Percentiles rank a stretch among this genome's conserved stretches.
These are phyloP conservation scores for Polyplosphaeria fusca DNA, from an alignment of 495 filamentous ascomycete species.

Conservation along the genomic window DNA sequence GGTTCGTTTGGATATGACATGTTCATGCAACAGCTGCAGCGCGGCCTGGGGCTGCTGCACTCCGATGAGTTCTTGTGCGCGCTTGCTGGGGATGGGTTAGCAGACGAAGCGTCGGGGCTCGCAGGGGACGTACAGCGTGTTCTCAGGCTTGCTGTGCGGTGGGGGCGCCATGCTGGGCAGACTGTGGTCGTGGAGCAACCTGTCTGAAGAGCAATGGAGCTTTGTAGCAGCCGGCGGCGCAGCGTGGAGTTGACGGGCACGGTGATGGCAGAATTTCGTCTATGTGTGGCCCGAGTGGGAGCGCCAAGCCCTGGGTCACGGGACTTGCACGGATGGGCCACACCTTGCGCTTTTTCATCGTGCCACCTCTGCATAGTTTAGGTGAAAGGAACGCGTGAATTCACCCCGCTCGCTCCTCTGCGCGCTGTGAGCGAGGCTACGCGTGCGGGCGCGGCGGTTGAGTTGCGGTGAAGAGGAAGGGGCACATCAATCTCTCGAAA, in stretches of 20 bases:
- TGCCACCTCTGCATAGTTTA: too few species aligned
- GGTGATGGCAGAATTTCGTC: too few species aligned
- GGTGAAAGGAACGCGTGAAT: too few species aligned
- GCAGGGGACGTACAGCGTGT: slow-evolving; percentile 77
- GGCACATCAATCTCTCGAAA: not conserved
- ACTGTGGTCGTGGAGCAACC: slow-evolving; percentile 29
- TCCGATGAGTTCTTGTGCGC: slow-evolving; percentile 96
- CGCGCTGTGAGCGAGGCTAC: too few species aligned
- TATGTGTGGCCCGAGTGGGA: too few species aligned
- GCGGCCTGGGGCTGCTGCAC: slow-evolving; percentile 91
- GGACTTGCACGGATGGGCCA: too few species aligned
- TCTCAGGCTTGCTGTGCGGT: slow-evolving; percentile 95
- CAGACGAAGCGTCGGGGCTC: slow-evolving; percentile 25
- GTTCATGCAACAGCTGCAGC: slow-evolving; percentile 92
- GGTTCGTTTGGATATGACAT: slow-evolving; percentile 95
- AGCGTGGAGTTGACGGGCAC: slow-evolving; percentile 7
- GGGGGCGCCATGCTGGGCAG: slow-evolving; percentile 83
- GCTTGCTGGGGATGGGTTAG: slow-evolving; percentile 46
- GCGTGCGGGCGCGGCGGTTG: too few species aligned
- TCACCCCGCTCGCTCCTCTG: too few species aligned
- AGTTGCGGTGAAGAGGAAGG: too few species aligned
- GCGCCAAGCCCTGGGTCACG: too few species aligned
- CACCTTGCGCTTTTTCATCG: too few species aligned
- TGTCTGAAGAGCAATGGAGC: slow-evolving; percentile 15
- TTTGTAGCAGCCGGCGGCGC: slow-evolving; percentile 12